Conservation (phyloP, 306 rosid genomes). For the Abrus pulchellus region DNA sequence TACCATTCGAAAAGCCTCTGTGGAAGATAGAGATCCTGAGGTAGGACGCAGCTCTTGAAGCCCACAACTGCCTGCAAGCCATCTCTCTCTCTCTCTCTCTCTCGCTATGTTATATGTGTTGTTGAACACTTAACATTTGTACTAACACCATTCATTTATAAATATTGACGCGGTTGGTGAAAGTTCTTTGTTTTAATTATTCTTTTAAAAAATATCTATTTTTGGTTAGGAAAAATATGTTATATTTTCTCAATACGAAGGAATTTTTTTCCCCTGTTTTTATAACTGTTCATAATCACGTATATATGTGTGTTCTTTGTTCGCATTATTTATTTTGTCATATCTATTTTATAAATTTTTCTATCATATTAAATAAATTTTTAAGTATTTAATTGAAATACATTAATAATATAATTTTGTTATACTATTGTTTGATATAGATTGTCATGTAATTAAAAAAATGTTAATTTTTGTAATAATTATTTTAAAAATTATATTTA, state of each 20-base stretch:
- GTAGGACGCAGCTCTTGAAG: slow-evolving; percentile 81
- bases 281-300: not conserved
- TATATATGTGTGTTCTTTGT: not conserved
- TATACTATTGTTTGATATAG: too few species aligned
- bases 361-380: not conserved
- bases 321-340: not conserved
- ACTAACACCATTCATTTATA: not conserved
- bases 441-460: too few species aligned
- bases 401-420: not conserved
- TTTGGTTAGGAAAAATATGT: not conserved
- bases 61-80: slow-evolving; percentile 84
- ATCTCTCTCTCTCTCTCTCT: slow-evolving; percentile 44
- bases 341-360: not conserved
- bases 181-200: not conserved
- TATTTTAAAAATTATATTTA: too few species aligned
- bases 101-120: not conserved
- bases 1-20: slow-evolving; percentile 77
- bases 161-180: slow-evolving; percentile 42
- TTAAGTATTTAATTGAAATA: not conserved
- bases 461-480: too few species aligned
- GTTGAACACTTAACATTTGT: not conserved
- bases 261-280: not conserved
- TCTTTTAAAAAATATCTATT: not conserved
- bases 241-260: not conserved
- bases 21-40: slow-evolving; percentile 70